Percentiles rank a stretch among this genome's conserved stretches.
Conservation (phyloP, 331 rosid species). For the Prunus yedoensis region DNA sequence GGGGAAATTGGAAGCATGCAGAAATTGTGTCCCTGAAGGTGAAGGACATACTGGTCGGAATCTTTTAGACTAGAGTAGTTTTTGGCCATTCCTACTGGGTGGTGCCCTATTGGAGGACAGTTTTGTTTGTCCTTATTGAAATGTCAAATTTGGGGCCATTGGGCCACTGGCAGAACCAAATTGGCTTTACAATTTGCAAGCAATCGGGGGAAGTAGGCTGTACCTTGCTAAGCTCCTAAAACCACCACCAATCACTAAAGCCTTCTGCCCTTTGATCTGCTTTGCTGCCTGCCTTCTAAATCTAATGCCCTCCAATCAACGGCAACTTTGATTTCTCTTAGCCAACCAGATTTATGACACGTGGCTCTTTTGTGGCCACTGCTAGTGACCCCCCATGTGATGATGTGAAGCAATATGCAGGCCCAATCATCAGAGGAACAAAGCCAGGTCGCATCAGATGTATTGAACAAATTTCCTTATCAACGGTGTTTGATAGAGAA, state of each 20-base stretch:
- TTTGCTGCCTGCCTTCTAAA: background rate
- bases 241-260: background rate
- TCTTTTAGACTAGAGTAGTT: background rate
- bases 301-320: background rate
- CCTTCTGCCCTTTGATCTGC: background rate
- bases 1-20: background rate
- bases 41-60: constrained; percentile 1
- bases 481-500: too few species aligned
- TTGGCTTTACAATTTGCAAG: constrained; percentile 32
- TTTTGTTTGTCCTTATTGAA: background rate
- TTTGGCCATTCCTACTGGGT: background rate
- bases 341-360: constrained; percentile 15
- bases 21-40: background rate
- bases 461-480: background rate
- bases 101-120: background rate
- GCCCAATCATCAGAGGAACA: constrained; percentile 27
- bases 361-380: constrained; percentile 34
- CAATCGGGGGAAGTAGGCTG: constrained; percentile 22
- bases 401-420: constrained; percentile 22
- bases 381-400: constrained; percentile 16
- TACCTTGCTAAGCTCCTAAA: background rate
- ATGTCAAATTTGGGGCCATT: background rate
- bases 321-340: background rate
- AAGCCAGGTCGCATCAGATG: constrained; percentile 14
- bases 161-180: constrained; percentile 18